Evolutionary conservation across 1,284 basidiomycete genomes (phyloP).

Genomic region (Cutaneotrichosporon curvatum): DNA sequence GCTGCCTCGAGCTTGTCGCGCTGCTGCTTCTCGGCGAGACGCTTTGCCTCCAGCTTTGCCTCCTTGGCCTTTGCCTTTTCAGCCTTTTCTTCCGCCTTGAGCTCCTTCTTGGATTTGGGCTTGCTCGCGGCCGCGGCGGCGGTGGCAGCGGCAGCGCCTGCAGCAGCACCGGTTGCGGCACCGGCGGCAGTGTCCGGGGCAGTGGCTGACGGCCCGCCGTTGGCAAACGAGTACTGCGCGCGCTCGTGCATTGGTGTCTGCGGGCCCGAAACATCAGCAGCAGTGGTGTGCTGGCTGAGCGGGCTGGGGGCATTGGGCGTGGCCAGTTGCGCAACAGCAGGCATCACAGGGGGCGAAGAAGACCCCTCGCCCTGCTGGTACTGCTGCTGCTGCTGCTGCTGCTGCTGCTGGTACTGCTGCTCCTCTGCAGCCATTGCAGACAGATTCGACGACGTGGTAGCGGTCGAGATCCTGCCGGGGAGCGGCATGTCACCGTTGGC

Average conservation of each 20-base stretch:
- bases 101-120: slow-evolving; percentile 66
- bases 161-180: neutral
- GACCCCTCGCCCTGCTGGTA: too few relatives aligned
- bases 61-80: slow-evolving; percentile 39
- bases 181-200: neutral
- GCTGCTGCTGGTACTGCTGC: slow-evolving; percentile 3
- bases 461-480: slow-evolving; percentile 12
- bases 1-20: slow-evolving; percentile 14
- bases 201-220: too few relatives aligned
- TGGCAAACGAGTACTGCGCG: too few relatives aligned
- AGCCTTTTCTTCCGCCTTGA: slow-evolving; percentile 56
- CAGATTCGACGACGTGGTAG: slow-evolving; percentile 8
- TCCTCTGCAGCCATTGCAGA: neutral
- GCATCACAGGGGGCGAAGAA: neutral
- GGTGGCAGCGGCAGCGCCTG: neutral
- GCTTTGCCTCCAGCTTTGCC: slow-evolving; percentile 10
- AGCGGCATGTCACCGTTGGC: slow-evolving; percentile 4
- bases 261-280: slow-evolving; percentile 10
- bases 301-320: slow-evolving; percentile 21
- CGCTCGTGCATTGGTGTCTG: slow-evolving; percentile 1
- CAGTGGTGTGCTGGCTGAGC: slow-evolving; percentile 27
- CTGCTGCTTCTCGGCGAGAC: slow-evolving; percentile 14
- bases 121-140: slow-evolving; percentile 10
- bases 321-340: slow-evolving; percentile 6
- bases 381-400: too few relatives aligned